A percentile compares a stretch with the other conserved stretches of the same genome.
Conservation (phyloP, 805 yeast genomes). For the Kuraishia piskuri region DNA sequence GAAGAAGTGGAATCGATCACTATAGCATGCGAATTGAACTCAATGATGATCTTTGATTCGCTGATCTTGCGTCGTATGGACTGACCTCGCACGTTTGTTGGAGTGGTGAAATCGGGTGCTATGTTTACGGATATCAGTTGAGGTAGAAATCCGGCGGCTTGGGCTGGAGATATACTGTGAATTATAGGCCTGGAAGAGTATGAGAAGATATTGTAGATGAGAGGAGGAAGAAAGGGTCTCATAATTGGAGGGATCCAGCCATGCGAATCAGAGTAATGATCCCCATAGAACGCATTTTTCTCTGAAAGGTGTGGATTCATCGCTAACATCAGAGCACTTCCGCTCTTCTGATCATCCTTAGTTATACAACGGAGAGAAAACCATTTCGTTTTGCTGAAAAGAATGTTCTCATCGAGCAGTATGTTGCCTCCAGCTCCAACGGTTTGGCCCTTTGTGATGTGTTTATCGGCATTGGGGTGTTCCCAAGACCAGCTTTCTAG, state of each 20-base stretch:
- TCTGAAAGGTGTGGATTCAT: not conserved
- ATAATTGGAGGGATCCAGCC: constrained; percentile 3
- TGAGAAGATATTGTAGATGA: not conserved
- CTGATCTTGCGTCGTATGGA: not conserved
- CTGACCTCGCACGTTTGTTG: not conserved
- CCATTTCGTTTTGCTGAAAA: not conserved
- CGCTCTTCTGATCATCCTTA: not conserved
- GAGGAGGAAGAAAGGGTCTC: not conserved
- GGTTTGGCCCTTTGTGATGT: not conserved
- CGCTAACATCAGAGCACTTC: not conserved
- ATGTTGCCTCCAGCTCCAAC: not conserved
- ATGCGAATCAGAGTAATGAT: not conserved
- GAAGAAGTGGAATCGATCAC: not conserved
- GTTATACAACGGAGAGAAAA: not conserved
- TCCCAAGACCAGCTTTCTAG: not conserved
- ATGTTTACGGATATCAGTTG: not conserved
- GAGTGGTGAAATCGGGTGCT: not conserved
- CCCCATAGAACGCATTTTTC: not conserved
- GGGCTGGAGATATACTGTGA: not conserved
- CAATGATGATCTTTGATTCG: not conserved
- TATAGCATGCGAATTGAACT: not conserved
- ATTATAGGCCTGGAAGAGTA: not conserved
- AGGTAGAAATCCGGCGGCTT: not conserved
- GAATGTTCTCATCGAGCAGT: not conserved
- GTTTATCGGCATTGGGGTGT: not conserved